Evolutionary conservation across 371 early-diverging fungal species (phyloP).

Genomic region (Phascolomyces articulosus): DNA sequence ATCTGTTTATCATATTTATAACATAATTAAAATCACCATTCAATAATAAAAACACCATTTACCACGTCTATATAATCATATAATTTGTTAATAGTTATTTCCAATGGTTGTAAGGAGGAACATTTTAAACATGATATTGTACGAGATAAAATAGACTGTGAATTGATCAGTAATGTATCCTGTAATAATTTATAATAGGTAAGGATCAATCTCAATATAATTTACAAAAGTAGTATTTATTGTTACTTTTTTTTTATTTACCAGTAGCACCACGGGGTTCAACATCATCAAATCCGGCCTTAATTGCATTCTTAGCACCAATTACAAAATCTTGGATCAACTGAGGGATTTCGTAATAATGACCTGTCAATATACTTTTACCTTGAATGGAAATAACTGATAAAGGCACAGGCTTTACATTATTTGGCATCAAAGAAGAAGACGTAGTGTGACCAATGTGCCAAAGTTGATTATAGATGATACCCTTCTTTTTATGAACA

Average conservation of each 20-base stretch:
- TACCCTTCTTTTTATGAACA: constrained; percentile 60
- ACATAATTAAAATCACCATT: no score
- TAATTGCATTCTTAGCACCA: constrained; percentile 41
- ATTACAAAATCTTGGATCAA: constrained; percentile 62
- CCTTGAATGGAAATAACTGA: constrained; percentile 25
- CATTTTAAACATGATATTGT: no score
- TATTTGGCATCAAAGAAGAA: constrained; percentile 9
- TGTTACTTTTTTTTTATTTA: no score
- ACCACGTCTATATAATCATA: no score
- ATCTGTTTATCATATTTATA: no score
- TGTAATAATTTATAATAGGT: no score
- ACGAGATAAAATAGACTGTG: no score
- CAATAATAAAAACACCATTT: no score
- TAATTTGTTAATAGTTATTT: no score
- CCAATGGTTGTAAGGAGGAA: no score
- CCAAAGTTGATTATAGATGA: constrained; percentile 55
- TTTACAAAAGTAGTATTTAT: no score
- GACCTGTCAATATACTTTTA: constrained; percentile 4
- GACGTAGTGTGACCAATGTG: constrained; percentile 21
- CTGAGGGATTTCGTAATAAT: constrained; percentile 56
- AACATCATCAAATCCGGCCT: constrained; percentile 66
- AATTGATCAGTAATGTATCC: constrained; percentile 62
- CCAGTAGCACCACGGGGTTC: constrained; percentile 70
- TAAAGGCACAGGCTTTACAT: constrained; percentile 17
- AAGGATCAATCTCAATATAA: no score